Conservation (phyloP, 805 yeast species). For the Candida palmyrensis region DNA sequence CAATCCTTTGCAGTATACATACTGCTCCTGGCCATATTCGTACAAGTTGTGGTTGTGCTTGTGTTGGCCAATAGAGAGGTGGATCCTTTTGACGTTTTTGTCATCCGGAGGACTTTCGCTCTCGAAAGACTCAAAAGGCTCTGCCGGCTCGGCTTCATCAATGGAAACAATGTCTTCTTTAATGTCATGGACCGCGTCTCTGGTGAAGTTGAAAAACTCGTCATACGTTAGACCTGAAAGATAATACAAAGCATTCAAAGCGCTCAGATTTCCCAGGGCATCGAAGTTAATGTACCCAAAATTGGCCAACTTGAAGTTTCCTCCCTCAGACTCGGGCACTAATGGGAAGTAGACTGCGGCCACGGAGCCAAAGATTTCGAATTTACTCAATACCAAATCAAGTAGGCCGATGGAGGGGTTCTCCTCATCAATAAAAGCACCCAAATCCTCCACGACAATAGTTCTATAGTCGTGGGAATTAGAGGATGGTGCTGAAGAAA, state of each 20-base stretch:
- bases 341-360: slow-evolving; percentile 51
- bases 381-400: slow-evolving; percentile 35
- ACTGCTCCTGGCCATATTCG: slow-evolving; percentile 4
- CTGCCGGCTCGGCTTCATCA: slow-evolving; percentile 4
- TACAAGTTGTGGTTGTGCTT: slow-evolving; percentile 29
- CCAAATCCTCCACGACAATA: slow-evolving; percentile 38
- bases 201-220: slow-evolving; percentile 34
- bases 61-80: slow-evolving; percentile 26
- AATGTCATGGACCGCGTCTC: slow-evolving; percentile 29
- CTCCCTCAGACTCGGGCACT: slow-evolving; percentile 4
- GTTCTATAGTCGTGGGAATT: slow-evolving; percentile 16
- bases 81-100: not conserved
- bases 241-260: slow-evolving; percentile 43
- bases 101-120: not conserved
- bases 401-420: slow-evolving; percentile 39
- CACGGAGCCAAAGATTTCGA: slow-evolving; percentile 43
- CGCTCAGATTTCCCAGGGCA: slow-evolving; percentile 37
- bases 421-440: slow-evolving; percentile 46
- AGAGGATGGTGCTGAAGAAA: slow-evolving; percentile 1
- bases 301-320: slow-evolving; percentile 26
- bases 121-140: not conserved
- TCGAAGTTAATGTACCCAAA: slow-evolving; percentile 53
- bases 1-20: slow-evolving; percentile 3
- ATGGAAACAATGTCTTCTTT: slow-evolving; percentile 5
- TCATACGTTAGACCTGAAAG: slow-evolving; percentile 43